Base-by-base conservation (phyloP, 441 rosid genomes). In the Bruguiera hainesii region DNA sequence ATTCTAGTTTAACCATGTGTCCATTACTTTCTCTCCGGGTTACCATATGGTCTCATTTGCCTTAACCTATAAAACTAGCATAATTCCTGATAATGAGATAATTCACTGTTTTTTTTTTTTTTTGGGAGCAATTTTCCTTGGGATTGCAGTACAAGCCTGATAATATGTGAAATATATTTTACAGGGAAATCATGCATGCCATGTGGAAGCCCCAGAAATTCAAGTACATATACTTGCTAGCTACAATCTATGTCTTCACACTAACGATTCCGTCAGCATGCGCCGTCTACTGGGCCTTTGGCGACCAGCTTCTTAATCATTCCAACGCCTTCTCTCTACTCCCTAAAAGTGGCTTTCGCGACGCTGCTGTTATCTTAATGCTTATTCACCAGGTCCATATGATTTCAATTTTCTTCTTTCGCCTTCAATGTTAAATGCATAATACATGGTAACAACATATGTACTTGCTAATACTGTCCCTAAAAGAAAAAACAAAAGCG, bases 141-240 rank as follows among this genome's bases (percentile, higher is more conserved):
- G 13, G 9, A 37, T 7, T 37, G 42, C 42, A 37, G 42, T 2
- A 37, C 42, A 37, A 37, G 42, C 13, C 46, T 53, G 57, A 53
- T 53, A 50, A 53, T 75, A n/a, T 7, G 26, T 2, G 7, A n/a
- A 53, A 53, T 7, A 21, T 10, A 35, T 35, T 69, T 55, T 26
- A 61, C 84, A 94, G 99, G 69, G 99, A 94, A 71, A 91, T 94
- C 49, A 94, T 94, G 99, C 99, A 93, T 67, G 98, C 98, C 7
- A 94, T 94, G 98, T 94, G 98, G 98, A 94, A 94, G 78, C 98
- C 98, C 1, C 96, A 90, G 31, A 91, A 95, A 81, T 94, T 94
- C 76, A 94, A 94, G 85, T 89, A 81, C 79, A 94, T 94, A 60
- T 94, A 94, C 80, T 85, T 95, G 78, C 28, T 90, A 69, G 99